Percentiles rank a stretch among this genome's conserved stretches.
Evolutionary conservation across 805 yeast species (phyloP).

Genomic region (Wickerhamomyces sydowiorum): DNA sequence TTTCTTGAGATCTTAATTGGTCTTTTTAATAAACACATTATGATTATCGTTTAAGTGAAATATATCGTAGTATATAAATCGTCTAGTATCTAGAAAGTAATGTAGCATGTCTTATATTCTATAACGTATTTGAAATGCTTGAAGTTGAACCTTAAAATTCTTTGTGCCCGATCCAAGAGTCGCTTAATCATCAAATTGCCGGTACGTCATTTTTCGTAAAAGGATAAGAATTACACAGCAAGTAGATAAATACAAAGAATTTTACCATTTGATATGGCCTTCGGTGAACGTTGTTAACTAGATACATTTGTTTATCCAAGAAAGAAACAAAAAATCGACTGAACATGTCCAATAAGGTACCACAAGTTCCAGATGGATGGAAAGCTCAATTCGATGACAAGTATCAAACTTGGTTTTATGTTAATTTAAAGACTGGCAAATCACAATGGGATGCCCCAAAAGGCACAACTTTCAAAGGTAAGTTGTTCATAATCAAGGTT

Average conservation of each 20-base stretch:
- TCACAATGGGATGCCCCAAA: constrained; percentile 91
- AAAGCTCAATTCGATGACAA: constrained; percentile 66
- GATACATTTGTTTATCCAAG: no score
- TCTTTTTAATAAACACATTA: neutral
- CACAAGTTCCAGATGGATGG: constrained; percentile 66
- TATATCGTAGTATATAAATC: no score
- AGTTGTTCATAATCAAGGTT: constrained; percentile 7
- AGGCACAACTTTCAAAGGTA: constrained; percentile 39
- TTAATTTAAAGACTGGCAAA: constrained; percentile 60
- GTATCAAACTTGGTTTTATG: constrained; percentile 74
- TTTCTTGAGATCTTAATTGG: neutral
- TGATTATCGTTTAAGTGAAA: neutral
- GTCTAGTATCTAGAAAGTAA: no score
- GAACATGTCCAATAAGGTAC: constrained; percentile 25
- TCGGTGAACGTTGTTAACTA: no score
- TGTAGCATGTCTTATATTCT: no score
- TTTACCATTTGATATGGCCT: no score
- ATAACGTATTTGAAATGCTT: neutral
- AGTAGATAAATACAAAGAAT: no score
- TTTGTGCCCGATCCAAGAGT: no score
- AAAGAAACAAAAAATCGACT: constrained; percentile 1
- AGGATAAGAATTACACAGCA: no score
- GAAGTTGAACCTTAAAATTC: neutral
- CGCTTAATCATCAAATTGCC: no score
- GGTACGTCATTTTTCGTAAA: neutral